These are phyloP conservation scores for Ophiostoma triangulosporum DNA, from an alignment of 2,329 filamentous ascomycete species.

Conservation along the genomic window DNA sequence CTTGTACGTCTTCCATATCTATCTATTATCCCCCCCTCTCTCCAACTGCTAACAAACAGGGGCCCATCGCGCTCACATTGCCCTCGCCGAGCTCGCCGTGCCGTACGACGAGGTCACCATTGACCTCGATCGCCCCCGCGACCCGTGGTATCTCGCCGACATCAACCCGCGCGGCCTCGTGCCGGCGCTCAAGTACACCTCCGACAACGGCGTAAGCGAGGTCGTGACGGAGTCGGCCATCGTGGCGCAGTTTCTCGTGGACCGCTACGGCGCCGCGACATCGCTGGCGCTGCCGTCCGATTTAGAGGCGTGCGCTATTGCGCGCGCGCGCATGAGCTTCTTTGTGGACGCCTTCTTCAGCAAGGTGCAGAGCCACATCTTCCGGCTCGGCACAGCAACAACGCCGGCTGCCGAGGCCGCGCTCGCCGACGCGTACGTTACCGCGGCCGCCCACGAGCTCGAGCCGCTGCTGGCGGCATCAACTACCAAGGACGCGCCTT, in stretches of 20 bases:
- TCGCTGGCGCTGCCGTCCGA: slow-evolving; percentile 42
- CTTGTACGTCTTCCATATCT: slow-evolving; percentile 6
- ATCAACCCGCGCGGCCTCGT: slow-evolving; percentile 72
- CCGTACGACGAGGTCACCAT: slow-evolving; percentile 60
- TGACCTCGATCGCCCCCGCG: slow-evolving; percentile 54
- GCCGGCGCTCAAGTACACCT: slow-evolving; percentile 49
- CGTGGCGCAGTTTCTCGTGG: slow-evolving; percentile 57
- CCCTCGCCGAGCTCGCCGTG: slow-evolving; percentile 50
- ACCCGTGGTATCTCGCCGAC: slow-evolving; percentile 54
- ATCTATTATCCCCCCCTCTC: background rate
- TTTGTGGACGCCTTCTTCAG: slow-evolving; percentile 33
- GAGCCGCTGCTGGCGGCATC: slow-evolving; percentile 49
- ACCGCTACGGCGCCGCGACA: slow-evolving; percentile 45
- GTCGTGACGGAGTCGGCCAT: slow-evolving; percentile 63
- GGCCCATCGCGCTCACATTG: slow-evolving; percentile 65
- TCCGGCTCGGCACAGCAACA: slow-evolving; percentile 31
- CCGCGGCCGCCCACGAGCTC: slow-evolving; percentile 51
- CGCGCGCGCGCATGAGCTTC: slow-evolving; percentile 53
- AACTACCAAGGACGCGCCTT: slow-evolving; percentile 31
- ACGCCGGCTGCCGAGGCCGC: slow-evolving; percentile 36
- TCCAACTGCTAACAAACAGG: slow-evolving; percentile 10
- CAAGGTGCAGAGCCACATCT: slow-evolving; percentile 30
- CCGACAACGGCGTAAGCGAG: slow-evolving; percentile 29
- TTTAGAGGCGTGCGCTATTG: slow-evolving; percentile 40
- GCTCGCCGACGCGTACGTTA: slow-evolving; percentile 36